Base-by-base conservation (phyloP, 2,329 filamentous ascomycete genomes). In the Scedosporium boydii region DNA sequence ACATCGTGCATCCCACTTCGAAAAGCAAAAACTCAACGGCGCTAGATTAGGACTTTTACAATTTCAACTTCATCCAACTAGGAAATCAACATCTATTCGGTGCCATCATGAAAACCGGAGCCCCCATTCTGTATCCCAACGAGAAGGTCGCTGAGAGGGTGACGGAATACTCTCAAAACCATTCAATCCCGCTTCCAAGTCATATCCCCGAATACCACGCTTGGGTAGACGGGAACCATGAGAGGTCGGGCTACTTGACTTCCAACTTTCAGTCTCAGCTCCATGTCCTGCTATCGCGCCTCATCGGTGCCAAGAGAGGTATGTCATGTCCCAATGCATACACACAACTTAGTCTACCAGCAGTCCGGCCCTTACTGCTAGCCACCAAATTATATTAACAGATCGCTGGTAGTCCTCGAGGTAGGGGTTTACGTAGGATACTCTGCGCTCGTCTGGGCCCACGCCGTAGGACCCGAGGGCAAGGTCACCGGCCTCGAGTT, bases 391-490 rank as follows among this genome's bases (percentile, higher is more conserved):
- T 26, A 26, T 59, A 18, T 21, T 44, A n/a, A 41, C 51, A 27
- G 6, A 23, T 23, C 7, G 2, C 29, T 58, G 16, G 42, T 18
- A 77, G 78, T 81, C 16, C 74, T 81, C 59, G 79, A 81, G 64
- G 73, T 81, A 42, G 79, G 79, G 48, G 77, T 80, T 62, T 81
- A 77, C 63, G 71, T 78, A 23, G 78, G 79, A 48, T 80, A 79
- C 69, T 81, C 78, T n/a, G 71, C 73, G 66, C 72, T 81, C 67
- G 72, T 78, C 16, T 81, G 78, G 78, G 69, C 77, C 2, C 73
- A 81, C 23, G 78, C 77, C 34, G 73, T 79, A 3, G 79, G 79
- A 0, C 72, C 73, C 2, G 69, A 75, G 57, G 68, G 79, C 68
- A 66, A 68, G 14, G 78, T 81, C 58, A 74, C 75, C 1, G 73